Base-by-base conservation (phyloP, 1,284 basidiomycete species). In the Veloboletus limbatus region DNA sequence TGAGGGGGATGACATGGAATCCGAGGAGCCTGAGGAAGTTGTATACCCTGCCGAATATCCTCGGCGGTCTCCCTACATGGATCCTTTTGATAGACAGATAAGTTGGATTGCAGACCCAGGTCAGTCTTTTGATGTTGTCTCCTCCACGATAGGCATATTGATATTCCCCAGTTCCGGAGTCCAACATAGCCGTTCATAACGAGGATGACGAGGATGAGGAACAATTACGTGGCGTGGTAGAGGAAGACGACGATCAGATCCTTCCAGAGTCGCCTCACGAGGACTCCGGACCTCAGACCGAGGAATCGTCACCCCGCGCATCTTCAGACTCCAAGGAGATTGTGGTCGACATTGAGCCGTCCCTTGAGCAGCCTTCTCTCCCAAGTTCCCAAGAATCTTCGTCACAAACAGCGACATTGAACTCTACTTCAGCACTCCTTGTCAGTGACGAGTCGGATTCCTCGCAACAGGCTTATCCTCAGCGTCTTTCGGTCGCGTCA, bases 61-160 rank as follows among this genome's bases (percentile, higher is more conserved):
- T 51, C 67, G 70, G 25, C 71, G 74, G 27, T 73, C 72, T 7
- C 71, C 70, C 20, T 74, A 71, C 51, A 64, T 69, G 30, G 71
- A 76, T 43, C 71, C 67, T 16, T 72, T 68, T 49, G 79, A 82
- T 17, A 76, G 85, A 53, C 79, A 86, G 59, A 82, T 85, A 39
- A 88, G 85, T 54, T 88, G 86, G 85, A 70, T 85, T 31, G 83
- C 83, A 30, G 77, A 82, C 35, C 81, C 76, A 60, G 80, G 85
- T 86, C 54, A 51, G 75, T 71, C 31, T 37, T 53, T 36, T 28
- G 26, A 33, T 8, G 27, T 43, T 38, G 20, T 49, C 39, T 45
- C 39, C 41, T 35, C 43, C 24, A 9, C 20, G 14, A 22, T 38
- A 35, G 45, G 31, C 21, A 35, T 48, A 8, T 35, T 56, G 24